A percentile compares a stretch with the other conserved stretches of the same genome.
phyloP scores from a whole-genome alignment of 2,329 filamentous ascomycete species.

The Ramularia endophylla region DNA sequence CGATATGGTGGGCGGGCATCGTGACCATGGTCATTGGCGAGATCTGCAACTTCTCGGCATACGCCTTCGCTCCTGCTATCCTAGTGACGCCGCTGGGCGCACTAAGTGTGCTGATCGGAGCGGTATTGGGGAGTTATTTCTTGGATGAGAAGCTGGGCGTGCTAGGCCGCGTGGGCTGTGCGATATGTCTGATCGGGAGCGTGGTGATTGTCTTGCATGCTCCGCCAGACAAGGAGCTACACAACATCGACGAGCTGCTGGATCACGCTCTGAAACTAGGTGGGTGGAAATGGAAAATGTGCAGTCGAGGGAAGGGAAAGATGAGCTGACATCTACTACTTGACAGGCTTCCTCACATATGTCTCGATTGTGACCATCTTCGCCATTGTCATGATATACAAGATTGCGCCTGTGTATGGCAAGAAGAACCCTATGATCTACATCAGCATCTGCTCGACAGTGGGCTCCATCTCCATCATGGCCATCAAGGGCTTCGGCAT shows the following conservation, averaged over 20 bases:
- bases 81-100: slow-evolving; percentile 92
- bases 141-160: slow-evolving; percentile 84
- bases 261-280: slow-evolving; percentile 86
- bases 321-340: slow-evolving; percentile 5
- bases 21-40: slow-evolving; percentile 86
- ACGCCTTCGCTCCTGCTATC: slow-evolving; percentile 98
- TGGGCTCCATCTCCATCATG: slow-evolving; percentile 98
- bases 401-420: slow-evolving; percentile 79
- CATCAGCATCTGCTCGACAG: slow-evolving; percentile 94
- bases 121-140: slow-evolving; percentile 92
- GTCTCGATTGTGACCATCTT: slow-evolving; percentile 74
- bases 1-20: slow-evolving; percentile 97
- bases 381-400: slow-evolving; percentile 93
- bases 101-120: slow-evolving; percentile 86
- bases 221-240: slow-evolving; percentile 84
- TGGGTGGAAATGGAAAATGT: slow-evolving; percentile 40
- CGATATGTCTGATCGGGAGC: slow-evolving; percentile 90
- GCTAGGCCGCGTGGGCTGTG: slow-evolving; percentile 88
- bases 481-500: slow-evolving; percentile 98
- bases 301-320: neutral
- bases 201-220: slow-evolving; percentile 98
- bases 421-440: slow-evolving; percentile 96
- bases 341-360: slow-evolving; percentile 80
- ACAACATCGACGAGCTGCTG: slow-evolving; percentile 87
- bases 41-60: slow-evolving; percentile 94